phyloP scores from a whole-genome alignment of 2,329 filamentous ascomycete genomes.

The Neonectria ditissima region DNA sequence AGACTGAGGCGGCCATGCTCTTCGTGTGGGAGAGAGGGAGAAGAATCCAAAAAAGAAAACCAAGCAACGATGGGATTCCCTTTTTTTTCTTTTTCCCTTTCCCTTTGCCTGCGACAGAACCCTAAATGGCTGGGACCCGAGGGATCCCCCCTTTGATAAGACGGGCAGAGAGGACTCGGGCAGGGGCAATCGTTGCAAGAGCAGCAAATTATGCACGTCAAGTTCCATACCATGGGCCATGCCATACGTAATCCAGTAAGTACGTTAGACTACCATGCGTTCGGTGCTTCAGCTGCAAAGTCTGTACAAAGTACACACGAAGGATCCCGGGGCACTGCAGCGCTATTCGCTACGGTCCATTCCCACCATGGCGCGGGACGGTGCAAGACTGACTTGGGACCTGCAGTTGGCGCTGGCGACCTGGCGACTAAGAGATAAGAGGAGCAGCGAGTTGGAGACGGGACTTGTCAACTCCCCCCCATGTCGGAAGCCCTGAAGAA shows the following conservation, averaged over 20 bases:
- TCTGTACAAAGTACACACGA: no score
- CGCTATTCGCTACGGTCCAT: not conserved
- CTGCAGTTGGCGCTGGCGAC: not conserved
- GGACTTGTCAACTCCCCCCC: no score
- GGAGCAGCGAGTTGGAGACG: no score
- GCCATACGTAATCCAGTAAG: not conserved
- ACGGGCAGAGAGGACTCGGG: not conserved
- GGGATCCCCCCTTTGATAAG: not conserved
- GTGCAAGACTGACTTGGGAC: not conserved
- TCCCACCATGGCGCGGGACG: not conserved
- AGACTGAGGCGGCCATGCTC: conserved; percentile 1
- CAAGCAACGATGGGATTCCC: not conserved
- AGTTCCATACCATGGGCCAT: no score
- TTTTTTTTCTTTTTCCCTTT: not conserved
- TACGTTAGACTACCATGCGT: not conserved
- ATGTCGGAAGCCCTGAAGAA: not conserved
- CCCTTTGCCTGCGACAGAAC: not conserved
- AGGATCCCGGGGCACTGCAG: not conserved
- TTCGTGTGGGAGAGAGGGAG: not conserved
- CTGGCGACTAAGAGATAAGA: not conserved
- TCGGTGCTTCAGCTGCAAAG: not conserved
- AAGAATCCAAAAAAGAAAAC: not conserved
- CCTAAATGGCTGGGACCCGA: not conserved
- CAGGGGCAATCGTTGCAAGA: conserved; percentile 4
- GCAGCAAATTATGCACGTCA: not conserved